Base-by-base conservation (phyloP, 495 filamentous ascomycete species). In the Amphirosellinia nigrospora region DNA sequence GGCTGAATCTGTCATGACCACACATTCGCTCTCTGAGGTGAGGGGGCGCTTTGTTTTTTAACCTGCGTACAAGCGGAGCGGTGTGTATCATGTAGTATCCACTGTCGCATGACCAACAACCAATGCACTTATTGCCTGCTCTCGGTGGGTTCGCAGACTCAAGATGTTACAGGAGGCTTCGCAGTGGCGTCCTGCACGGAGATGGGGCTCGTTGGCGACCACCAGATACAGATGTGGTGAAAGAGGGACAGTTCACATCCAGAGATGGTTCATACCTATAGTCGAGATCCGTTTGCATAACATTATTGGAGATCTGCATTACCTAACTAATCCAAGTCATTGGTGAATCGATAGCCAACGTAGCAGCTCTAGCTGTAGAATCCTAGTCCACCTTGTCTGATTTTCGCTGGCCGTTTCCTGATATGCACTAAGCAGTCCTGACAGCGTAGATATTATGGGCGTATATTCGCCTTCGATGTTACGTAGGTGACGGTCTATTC, bases 51-150 rank as follows among this genome's bases (percentile, higher is more conserved):
- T n/a, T 0, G 15, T 1, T 19, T 32, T 56, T 30, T 30, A 13
- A 19, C 34, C 30, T 16, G 15, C 52, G 34, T n/a, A 56, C 52
- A 0, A 19, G 52, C n/a, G 9, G 1, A 19, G 52, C 11, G 9
- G 52, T 34, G 19, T 15, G 11, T 30, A 26, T 16, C 28, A 56
- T 16, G 48, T 28, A 46, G 39, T 50, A 64, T 28, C 63, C 63
- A 65, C 45, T 41, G 63, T 65, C 63, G 63, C 63, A 34, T 65
- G 63, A 65, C 21, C 48, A 46, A 21, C 6, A 19, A 39, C 32
- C 21, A 23, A 19, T 19, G 4, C 38, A 32, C 21, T 53, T 28
- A 7, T 26, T 53, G 10, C n/a, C 48, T 11, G 36, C 16, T 50
- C 26, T 41, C 26, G 39, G 13, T 45, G 61, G 45, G n/a, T 63